Conservation (phyloP, 352 stramenopile species). For the Halophytophthora polymorphica region DNA sequence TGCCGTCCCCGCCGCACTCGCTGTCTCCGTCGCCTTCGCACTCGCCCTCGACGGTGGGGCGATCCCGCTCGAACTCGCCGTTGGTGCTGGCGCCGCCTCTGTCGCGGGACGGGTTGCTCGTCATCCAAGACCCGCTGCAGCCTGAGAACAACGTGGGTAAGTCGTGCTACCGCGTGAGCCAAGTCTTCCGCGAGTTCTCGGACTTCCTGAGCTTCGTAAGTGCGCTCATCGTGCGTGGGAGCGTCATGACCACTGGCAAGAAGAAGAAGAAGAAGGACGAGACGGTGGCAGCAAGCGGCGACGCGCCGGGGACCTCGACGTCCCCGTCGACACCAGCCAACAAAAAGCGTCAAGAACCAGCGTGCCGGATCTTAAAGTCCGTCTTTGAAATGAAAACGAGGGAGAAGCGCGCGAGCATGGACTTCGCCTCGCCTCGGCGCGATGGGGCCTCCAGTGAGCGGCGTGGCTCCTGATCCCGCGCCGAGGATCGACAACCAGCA, state of each 20-base stretch:
- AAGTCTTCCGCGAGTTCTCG: constrained; percentile 80
- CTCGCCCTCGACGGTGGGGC: constrained; percentile 11
- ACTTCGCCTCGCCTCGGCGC: constrained; percentile 25
- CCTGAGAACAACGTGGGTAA: constrained; percentile 79
- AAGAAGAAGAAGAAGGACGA: constrained; percentile 42
- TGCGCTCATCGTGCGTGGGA: constrained; percentile 76
- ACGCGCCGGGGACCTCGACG: neutral
- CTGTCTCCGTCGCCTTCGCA: constrained; percentile 17
- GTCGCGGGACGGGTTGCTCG: constrained; percentile 43
- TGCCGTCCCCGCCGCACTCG: constrained; percentile 13
- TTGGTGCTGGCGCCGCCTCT: constrained; percentile 14
- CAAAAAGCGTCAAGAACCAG: constrained; percentile 13
- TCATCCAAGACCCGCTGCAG: constrained; percentile 73
- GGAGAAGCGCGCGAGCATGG: constrained; percentile 40
- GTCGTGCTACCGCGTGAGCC: constrained; percentile 80
- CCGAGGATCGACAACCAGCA: constrained; percentile 1
- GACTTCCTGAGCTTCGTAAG: constrained; percentile 83
- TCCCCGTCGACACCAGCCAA: constrained; percentile 6
- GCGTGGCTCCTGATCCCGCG: constrained; percentile 12
- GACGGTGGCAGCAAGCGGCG: neutral
- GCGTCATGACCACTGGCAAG: constrained; percentile 59
- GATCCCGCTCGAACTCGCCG: constrained; percentile 18
- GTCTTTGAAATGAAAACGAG: constrained; percentile 67
- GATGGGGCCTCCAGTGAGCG: constrained; percentile 14
- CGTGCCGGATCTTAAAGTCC: constrained; percentile 57